Evolutionary conservation across 2,329 filamentous ascomycete genomes (phyloP).

Genomic region (Grosmannia serpens): DNA sequence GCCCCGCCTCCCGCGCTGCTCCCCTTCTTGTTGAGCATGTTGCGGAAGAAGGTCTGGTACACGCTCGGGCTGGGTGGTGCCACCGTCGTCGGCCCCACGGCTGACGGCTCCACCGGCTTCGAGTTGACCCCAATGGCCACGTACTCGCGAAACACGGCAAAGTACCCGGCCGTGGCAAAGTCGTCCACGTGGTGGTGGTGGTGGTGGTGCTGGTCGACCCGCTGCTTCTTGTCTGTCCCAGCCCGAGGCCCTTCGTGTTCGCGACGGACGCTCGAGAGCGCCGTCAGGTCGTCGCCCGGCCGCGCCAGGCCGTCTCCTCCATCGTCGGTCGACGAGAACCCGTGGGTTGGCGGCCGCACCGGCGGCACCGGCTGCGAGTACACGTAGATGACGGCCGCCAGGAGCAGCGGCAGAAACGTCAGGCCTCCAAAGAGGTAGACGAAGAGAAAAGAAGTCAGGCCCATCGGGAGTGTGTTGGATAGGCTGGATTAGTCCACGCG

Average conservation of each 20-base stretch:
- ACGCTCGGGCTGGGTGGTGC: conserved; percentile 80
- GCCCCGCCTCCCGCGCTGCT: not conserved
- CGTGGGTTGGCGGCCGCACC: conserved; percentile 40
- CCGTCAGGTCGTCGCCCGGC: conserved; percentile 52
- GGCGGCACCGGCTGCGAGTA: conserved; percentile 49
- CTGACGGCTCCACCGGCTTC: conserved; percentile 78
- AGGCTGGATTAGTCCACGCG: too few relatives aligned
- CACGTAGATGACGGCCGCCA: conserved; percentile 40
- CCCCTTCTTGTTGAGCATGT: conserved; percentile 75
- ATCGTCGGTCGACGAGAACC: conserved; percentile 14
- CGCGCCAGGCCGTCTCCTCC: conserved; percentile 29
- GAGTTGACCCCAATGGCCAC: conserved; percentile 85
- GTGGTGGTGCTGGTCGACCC: conserved; percentile 40
- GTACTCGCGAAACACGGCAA: conserved; percentile 90
- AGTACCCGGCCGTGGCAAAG: conserved; percentile 72
- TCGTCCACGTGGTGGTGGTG: conserved; percentile 57
- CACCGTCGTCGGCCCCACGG: conserved; percentile 62
- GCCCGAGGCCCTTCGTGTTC: conserved; percentile 14
- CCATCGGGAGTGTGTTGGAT: too few relatives aligned
- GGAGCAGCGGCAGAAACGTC: conserved; percentile 69
- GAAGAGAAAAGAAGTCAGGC: conserved; percentile 49
- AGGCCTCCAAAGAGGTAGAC: conserved; percentile 78
- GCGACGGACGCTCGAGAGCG: conserved; percentile 35
- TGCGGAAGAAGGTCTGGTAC: conserved; percentile 96
- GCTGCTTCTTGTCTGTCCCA: conserved; percentile 26